A percentile compares a stretch with the other conserved stretches of the same genome.
These are phyloP conservation scores for Cladophialophora chaetospira DNA, from an alignment of 2,329 filamentous ascomycete genomes.

Conservation along the genomic window DNA sequence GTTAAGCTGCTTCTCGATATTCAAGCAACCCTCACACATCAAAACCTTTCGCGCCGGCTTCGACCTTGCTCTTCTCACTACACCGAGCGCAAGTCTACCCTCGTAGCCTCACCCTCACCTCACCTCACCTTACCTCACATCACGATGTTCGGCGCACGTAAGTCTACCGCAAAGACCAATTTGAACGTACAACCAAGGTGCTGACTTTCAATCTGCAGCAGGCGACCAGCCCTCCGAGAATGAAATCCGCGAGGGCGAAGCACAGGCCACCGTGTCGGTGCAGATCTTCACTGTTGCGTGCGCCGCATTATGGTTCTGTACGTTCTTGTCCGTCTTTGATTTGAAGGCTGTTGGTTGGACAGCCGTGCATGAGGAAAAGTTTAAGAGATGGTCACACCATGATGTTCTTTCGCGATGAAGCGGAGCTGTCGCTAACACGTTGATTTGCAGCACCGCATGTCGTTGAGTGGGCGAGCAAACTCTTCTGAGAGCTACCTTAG, in stretches of 20 bases:
- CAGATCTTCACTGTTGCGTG: slow-evolving; percentile 57
- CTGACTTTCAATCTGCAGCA: too few species aligned
- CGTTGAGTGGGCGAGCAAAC: slow-evolving; percentile 51
- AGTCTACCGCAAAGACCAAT: background rate
- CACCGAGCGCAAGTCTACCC: too few species aligned
- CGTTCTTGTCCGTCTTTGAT: slow-evolving; percentile 34
- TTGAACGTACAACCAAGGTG: background rate
- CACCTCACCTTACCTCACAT: background rate
- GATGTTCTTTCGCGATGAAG: background rate
- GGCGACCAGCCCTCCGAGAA: slow-evolving; percentile 49
- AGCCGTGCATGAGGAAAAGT: background rate
- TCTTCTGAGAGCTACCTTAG: slow-evolving; percentile 43
- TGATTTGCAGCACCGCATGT: slow-evolving; percentile 49
- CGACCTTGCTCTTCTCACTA: too few species aligned
- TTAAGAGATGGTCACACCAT: background rate
- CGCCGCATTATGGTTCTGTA: slow-evolving; percentile 64
- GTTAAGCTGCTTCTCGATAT: too few species aligned
- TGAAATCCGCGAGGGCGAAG: slow-evolving; percentile 55
- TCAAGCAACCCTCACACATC: too few species aligned
- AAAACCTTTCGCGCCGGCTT: too few species aligned
- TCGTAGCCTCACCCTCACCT: background rate
- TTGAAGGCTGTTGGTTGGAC: background rate
- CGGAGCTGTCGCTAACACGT: slow-evolving; percentile 1
- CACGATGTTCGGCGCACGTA: slow-evolving; percentile 30
- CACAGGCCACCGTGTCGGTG: slow-evolving; percentile 56